Percentiles rank a stretch among this genome's conserved stretches.
These are phyloP conservation scores for Chrysanthemum makinoi DNA, from an alignment of 129 eudicot genomes.

Conservation along the genomic window DNA sequence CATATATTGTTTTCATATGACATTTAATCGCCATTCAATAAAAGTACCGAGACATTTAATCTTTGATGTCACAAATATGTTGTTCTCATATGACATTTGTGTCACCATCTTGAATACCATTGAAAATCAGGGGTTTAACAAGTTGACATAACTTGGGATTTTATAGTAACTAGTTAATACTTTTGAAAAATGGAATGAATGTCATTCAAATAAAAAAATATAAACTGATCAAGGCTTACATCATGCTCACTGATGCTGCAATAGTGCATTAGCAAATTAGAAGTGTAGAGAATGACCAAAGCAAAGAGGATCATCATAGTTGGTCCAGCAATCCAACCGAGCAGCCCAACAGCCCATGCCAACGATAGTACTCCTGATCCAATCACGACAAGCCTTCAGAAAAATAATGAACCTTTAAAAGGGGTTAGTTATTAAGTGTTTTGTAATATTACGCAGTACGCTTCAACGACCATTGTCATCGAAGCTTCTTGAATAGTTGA, in stretches of 20 bases:
- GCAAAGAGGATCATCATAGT: slow-evolving; percentile 45
- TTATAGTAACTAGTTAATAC: neutral
- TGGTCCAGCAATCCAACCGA: slow-evolving; percentile 78
- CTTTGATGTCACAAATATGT: too few relatives aligned
- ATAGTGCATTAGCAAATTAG: slow-evolving; percentile 65
- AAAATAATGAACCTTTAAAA: neutral
- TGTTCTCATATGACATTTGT: too few relatives aligned
- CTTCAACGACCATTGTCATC: slow-evolving; percentile 68
- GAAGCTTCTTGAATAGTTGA: slow-evolving; percentile 53
- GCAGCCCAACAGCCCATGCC: slow-evolving; percentile 76
- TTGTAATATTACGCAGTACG: slow-evolving; percentile 41
- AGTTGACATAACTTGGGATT: too few relatives aligned
- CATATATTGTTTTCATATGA: too few relatives aligned
- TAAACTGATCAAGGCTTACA: slow-evolving; percentile 36
- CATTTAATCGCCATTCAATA: neutral
- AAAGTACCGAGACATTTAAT: too few relatives aligned
- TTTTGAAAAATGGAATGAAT: neutral
- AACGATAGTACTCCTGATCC: slow-evolving; percentile 75
- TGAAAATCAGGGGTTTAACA: too few relatives aligned
- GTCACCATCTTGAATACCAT: too few relatives aligned
- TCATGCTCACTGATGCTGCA: slow-evolving; percentile 77
- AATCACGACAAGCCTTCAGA: slow-evolving; percentile 31
- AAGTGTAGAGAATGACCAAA: slow-evolving; percentile 53
- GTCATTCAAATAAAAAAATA: neutral
- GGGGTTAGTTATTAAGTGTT: neutral